Evolutionary conservation across 441 rosid genomes (phyloP).

Genomic region (Eutrema salsugineum): DNA sequence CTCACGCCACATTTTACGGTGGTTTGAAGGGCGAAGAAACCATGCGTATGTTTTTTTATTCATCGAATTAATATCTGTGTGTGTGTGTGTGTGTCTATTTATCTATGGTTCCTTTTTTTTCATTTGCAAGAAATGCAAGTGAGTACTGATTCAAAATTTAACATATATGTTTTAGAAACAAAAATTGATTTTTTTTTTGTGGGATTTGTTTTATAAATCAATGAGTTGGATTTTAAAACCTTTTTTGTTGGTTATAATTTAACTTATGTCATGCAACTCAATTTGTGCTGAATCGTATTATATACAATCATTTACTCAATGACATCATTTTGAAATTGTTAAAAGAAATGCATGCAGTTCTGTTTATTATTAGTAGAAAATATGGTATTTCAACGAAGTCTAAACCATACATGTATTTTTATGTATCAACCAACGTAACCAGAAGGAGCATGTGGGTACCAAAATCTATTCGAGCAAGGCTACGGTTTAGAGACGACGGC

Average conservation of each 20-base stretch:
- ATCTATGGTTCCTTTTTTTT: background rate
- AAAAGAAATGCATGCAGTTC: background rate
- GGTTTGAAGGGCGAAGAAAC: conserved; percentile 4
- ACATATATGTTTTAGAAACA: no score
- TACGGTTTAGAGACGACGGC: conserved; percentile 21
- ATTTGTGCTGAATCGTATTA: background rate
- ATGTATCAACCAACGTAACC: background rate
- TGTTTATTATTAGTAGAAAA: background rate
- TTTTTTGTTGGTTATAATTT: no score
- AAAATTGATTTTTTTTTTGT: no score
- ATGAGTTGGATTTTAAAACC: no score
- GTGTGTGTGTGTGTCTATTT: no score
- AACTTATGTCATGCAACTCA: background rate
- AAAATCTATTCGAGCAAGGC: background rate
- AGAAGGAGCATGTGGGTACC: conserved; percentile 24
- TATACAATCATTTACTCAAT: no score
- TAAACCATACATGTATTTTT: background rate
- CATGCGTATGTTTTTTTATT: conserved; percentile 1
- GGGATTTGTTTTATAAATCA: no score
- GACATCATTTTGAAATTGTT: no score
- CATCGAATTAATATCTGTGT: background rate
- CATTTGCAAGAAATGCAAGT: background rate
- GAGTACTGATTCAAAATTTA: background rate
- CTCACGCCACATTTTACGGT: conserved; percentile 23
- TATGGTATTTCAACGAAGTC: background rate